Evolutionary conservation across 208 protist species (phyloP).

Genomic region (Herpetomonas samuelpessoai): DNA sequence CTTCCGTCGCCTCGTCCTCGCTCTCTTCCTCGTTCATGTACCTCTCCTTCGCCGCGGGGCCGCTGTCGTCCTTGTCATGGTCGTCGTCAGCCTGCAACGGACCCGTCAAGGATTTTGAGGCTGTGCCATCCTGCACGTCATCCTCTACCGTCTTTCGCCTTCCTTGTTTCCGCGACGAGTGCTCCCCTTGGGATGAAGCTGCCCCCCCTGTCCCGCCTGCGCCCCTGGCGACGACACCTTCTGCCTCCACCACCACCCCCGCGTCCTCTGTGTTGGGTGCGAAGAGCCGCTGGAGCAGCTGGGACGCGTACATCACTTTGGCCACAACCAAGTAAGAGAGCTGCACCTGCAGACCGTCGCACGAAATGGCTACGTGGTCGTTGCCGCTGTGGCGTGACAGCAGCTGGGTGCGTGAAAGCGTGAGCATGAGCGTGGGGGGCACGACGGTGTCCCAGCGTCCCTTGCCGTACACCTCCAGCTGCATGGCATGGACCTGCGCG

Average conservation of each 20-base stretch:
- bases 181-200: neutral
- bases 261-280: neutral
- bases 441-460: constrained; percentile 71
- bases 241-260: neutral
- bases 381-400: constrained; percentile 55
- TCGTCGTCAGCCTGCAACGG: neutral
- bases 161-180: neutral
- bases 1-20: neutral
- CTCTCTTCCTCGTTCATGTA: constrained; percentile 1
- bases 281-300: constrained; percentile 16
- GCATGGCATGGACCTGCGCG: constrained; percentile 29
- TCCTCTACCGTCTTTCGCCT: too few species aligned
- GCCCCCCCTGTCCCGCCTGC: too few species aligned
- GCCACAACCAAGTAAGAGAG: constrained; percentile 54
- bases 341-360: constrained; percentile 55
- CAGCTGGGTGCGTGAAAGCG: constrained; percentile 34
- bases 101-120: neutral
- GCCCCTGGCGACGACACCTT: too few species aligned
- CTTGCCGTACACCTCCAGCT: constrained; percentile 63
- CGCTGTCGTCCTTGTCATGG: neutral
- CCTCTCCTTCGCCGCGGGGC: neutral
- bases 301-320: constrained; percentile 54
- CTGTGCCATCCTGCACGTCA: neutral
- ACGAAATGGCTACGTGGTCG: constrained; percentile 27
- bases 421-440: constrained; percentile 29